phyloP scores from a whole-genome alignment of 2,329 filamentous ascomycete species.

The Ophiostoma quercus region DNA sequence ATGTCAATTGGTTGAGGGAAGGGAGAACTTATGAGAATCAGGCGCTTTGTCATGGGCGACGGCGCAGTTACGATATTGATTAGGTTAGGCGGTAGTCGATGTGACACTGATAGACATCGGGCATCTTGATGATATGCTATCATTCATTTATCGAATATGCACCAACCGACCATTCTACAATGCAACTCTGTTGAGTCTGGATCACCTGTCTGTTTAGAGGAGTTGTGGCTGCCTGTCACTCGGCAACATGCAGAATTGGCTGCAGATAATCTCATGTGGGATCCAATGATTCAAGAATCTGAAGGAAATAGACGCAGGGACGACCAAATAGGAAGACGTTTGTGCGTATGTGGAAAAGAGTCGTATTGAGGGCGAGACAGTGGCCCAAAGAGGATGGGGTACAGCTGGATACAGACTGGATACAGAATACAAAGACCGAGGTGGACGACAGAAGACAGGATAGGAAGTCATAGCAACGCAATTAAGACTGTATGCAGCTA shows the following conservation, averaged over 20 bases:
- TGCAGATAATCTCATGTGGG: neutral
- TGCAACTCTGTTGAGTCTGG: neutral
- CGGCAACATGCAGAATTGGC: neutral
- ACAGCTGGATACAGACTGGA: neutral
- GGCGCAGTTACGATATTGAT: neutral
- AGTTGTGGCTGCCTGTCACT: neutral
- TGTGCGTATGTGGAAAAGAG: neutral
- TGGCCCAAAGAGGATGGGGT: slow-evolving; percentile 3
- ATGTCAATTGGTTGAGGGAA: neutral
- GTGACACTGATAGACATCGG: neutral
- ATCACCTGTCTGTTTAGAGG: neutral
- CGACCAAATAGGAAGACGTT: neutral
- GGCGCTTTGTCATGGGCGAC: neutral
- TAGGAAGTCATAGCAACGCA: neutral
- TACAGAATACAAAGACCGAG: neutral
- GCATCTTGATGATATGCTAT: neutral
- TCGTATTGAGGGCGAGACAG: slow-evolving; percentile 8
- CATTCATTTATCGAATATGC: neutral
- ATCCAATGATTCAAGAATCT: neutral
- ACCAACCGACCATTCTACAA: neutral
- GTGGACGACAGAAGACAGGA: neutral
- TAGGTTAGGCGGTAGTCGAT: neutral
- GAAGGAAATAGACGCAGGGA: neutral
- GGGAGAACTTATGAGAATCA: neutral
- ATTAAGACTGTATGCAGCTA: neutral